phyloP scores from a whole-genome alignment of 495 filamentous ascomycete species.

The Acidiella bohemica region DNA sequence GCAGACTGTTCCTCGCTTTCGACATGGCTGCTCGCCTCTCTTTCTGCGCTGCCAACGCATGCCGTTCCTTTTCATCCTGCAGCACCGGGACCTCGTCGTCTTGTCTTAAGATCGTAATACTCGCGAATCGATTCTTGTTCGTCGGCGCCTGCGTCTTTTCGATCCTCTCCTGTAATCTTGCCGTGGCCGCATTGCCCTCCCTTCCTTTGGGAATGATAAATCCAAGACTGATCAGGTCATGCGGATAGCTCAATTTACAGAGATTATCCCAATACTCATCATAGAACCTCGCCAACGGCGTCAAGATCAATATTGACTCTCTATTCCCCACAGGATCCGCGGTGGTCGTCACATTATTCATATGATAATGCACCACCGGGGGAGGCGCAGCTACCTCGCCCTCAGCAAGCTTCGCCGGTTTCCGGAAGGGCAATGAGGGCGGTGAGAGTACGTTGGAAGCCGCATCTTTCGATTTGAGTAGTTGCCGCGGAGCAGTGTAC shows the following conservation, averaged over 20 bases:
- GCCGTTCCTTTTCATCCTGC: constrained; percentile 76
- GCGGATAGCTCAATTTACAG: constrained; percentile 70
- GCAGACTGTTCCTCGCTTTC: constrained; percentile 77
- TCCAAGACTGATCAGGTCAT: constrained; percentile 85
- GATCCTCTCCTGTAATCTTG: constrained; percentile 71
- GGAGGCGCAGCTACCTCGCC: constrained; percentile 50
- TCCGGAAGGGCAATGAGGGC: constrained; percentile 70
- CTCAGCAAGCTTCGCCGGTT: constrained; percentile 36
- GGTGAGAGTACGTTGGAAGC: constrained; percentile 66
- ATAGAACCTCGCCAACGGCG: constrained; percentile 86
- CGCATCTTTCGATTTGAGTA: constrained; percentile 39
- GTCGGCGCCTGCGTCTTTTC: constrained; percentile 67
- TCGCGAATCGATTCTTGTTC: constrained; percentile 70
- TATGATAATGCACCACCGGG: constrained; percentile 85
- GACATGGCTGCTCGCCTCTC: constrained; percentile 77
- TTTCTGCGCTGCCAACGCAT: constrained; percentile 83
- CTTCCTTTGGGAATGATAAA: constrained; percentile 89
- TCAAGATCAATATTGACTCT: constrained; percentile 83
- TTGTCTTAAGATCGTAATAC: constrained; percentile 84
- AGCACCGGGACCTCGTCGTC: constrained; percentile 83
- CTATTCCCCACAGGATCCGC: constrained; percentile 55
- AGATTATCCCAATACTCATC: constrained; percentile 92
- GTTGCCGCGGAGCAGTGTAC: constrained; percentile 3
- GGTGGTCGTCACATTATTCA: constrained; percentile 83
- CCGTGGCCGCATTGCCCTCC: constrained; percentile 72